Evolutionary conservation across 345 rosid species (phyloP).

Genomic region (Pistacia atlantica): DNA sequence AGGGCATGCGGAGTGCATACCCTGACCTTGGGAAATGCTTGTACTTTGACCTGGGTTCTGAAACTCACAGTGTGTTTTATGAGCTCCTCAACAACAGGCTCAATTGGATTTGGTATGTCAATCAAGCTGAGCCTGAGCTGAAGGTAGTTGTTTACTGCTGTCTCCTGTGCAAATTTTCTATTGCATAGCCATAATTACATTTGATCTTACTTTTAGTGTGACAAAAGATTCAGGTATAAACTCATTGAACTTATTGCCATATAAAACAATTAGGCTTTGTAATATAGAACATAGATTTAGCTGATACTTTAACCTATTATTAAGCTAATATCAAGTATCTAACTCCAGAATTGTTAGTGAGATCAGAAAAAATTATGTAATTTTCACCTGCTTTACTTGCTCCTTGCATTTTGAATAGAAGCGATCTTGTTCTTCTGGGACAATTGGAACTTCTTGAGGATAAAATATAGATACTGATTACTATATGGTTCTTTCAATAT

Average conservation of each 20-base stretch:
- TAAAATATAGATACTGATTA: neutral
- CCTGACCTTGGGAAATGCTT: slow-evolving; percentile 73
- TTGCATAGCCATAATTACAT: neutral
- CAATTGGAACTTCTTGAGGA: neutral
- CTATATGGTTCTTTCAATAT: neutral
- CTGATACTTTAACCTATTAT: neutral
- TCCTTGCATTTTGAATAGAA: neutral
- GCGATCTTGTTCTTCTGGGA: neutral
- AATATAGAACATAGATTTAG: neutral
- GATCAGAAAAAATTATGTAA: neutral
- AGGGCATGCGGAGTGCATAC: slow-evolving; percentile 48
- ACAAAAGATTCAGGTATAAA: neutral
- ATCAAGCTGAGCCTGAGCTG: slow-evolving; percentile 67
- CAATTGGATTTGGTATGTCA: slow-evolving; percentile 81
- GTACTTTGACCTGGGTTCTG: slow-evolving; percentile 52
- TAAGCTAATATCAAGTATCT: neutral
- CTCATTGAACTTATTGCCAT: neutral
- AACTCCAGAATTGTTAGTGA: neutral
- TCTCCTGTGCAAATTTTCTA: neutral
- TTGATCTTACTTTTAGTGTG: neutral
- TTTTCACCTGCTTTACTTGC: neutral
- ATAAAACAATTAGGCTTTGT: neutral
- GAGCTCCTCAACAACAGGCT: slow-evolving; percentile 60
- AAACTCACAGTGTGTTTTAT: slow-evolving; percentile 60
- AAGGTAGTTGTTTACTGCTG: slow-evolving; percentile 41